phyloP scores from a whole-genome alignment of 2,329 filamentous ascomycete genomes.

The Aureobasidium uvarum region DNA sequence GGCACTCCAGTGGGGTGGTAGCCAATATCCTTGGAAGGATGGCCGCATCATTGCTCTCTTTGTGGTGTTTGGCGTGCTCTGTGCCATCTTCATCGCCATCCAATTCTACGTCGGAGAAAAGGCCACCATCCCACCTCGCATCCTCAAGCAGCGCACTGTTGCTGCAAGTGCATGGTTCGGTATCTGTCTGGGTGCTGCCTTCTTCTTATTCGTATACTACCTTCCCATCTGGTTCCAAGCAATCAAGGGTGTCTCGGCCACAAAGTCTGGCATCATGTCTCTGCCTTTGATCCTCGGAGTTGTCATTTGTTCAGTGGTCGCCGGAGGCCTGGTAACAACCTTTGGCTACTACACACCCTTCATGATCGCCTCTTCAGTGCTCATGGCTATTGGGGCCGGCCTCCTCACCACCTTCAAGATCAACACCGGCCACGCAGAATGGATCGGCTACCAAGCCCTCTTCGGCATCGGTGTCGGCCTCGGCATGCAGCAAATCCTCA shows the following conservation, averaged over 20 bases:
- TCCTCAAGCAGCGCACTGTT: slow-evolving; percentile 49
- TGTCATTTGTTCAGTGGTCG: slow-evolving; percentile 46
- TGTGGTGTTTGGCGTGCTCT: slow-evolving; percentile 46
- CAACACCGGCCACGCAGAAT: slow-evolving; percentile 41
- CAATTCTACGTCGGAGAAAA: slow-evolving; percentile 45
- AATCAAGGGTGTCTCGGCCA: slow-evolving; percentile 49
- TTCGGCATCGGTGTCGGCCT: slow-evolving; percentile 46
- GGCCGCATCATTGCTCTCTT: slow-evolving; percentile 50
- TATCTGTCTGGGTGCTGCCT: slow-evolving; percentile 45
- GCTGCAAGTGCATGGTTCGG: slow-evolving; percentile 43
- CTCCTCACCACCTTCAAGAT: slow-evolving; percentile 47
- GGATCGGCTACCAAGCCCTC: slow-evolving; percentile 43
- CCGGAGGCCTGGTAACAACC: slow-evolving; percentile 43
- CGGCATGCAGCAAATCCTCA: slow-evolving; percentile 50
- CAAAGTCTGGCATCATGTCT: slow-evolving; percentile 52
- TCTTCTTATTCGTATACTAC: slow-evolving; percentile 50
- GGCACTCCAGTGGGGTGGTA: slow-evolving; percentile 53
- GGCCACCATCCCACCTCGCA: slow-evolving; percentile 49
- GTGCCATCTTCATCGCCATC: slow-evolving; percentile 43
- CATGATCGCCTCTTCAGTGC: slow-evolving; percentile 43
- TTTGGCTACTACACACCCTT: slow-evolving; percentile 53
- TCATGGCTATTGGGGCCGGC: slow-evolving; percentile 50
- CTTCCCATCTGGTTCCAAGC: slow-evolving; percentile 51
- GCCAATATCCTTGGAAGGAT: slow-evolving; percentile 48
- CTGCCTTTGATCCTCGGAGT: slow-evolving; percentile 50